Conservation (phyloP, 495 filamentous ascomycete species). For the Cercophora newfieldiana region DNA sequence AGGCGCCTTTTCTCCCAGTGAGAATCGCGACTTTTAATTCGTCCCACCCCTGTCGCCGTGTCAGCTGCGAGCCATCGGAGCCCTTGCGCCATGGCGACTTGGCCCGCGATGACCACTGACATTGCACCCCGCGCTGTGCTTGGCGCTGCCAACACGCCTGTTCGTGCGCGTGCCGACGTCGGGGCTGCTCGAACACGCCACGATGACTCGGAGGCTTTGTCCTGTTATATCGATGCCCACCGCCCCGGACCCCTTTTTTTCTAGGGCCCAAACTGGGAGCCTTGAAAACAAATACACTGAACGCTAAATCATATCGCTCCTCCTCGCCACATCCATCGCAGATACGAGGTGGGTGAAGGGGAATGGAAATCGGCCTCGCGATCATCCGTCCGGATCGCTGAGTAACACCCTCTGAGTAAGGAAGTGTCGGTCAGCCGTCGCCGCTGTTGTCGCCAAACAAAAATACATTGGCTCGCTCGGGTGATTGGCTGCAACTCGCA, state of each 20-base stretch:
- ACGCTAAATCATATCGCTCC: not conserved
- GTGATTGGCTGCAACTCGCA: not conserved
- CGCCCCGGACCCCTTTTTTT: not conserved
- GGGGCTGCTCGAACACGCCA: not conserved
- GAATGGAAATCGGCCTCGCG: not conserved
- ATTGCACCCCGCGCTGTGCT: not conserved
- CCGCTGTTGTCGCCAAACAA: not conserved
- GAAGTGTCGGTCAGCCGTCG: not conserved
- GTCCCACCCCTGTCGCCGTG: not conserved
- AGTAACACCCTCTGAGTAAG: not conserved
- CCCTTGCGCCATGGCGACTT: not conserved
- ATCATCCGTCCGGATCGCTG: not conserved
- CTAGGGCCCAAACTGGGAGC: not conserved
- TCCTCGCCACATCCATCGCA: not conserved
- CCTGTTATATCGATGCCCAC: not conserved
- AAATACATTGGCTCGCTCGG: not conserved
- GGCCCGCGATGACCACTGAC: not conserved
- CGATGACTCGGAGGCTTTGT: not conserved
- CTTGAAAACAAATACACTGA: not conserved
- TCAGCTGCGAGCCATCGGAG: constrained; percentile 12
- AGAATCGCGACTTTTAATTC: not conserved
- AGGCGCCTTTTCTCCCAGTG: constrained; percentile 7
- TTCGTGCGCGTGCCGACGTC: not conserved
- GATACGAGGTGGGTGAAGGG: not conserved
- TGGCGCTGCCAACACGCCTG: not conserved